A percentile compares a stretch with the other conserved stretches of the same genome.
Conservation (phyloP, 164 flowering plant genomes). For the Liquidambar formosana region DNA sequence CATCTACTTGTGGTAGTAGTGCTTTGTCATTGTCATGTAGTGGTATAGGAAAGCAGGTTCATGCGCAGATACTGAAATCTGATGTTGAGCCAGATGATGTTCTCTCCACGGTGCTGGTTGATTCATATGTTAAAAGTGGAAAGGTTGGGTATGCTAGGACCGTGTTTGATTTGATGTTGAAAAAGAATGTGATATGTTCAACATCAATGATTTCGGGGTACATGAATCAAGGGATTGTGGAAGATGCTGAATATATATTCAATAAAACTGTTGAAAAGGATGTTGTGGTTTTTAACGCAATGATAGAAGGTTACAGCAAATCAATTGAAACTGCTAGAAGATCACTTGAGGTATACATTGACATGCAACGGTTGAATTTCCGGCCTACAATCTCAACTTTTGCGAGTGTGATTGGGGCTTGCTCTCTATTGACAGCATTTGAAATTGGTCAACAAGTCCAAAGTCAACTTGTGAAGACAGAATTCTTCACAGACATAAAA, state of each 20-base stretch:
- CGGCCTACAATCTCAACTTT: constrained; percentile 75
- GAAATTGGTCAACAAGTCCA: constrained; percentile 82
- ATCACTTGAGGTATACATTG: constrained; percentile 55
- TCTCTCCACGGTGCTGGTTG: constrained; percentile 66
- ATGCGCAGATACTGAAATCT: constrained; percentile 60
- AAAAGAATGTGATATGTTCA: constrained; percentile 66
- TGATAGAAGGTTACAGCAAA: constrained; percentile 93
- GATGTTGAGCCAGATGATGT: constrained; percentile 60
- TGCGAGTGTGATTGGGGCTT: constrained; percentile 84
- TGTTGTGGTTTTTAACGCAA: constrained; percentile 81
- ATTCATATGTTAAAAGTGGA: constrained; percentile 71
- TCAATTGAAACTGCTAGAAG: constrained; percentile 54
- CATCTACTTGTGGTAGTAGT: constrained; percentile 39
- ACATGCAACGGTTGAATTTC: constrained; percentile 62
- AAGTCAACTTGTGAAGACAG: constrained; percentile 58
- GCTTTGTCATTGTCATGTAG: constrained; percentile 12
- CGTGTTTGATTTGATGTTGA: constrained; percentile 66
- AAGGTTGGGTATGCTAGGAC: constrained; percentile 63
- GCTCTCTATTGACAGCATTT: constrained; percentile 58
- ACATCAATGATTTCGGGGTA: constrained; percentile 88
- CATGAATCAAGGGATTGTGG: constrained; percentile 60
- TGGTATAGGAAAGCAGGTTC: constrained; percentile 51
- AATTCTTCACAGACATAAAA: constrained; percentile 41
- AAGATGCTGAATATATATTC: constrained; percentile 72
- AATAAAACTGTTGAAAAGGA: constrained; percentile 55